Evolutionary conservation across 305 asterid species (phyloP).

Genomic region (Fraxinus nigra): DNA sequence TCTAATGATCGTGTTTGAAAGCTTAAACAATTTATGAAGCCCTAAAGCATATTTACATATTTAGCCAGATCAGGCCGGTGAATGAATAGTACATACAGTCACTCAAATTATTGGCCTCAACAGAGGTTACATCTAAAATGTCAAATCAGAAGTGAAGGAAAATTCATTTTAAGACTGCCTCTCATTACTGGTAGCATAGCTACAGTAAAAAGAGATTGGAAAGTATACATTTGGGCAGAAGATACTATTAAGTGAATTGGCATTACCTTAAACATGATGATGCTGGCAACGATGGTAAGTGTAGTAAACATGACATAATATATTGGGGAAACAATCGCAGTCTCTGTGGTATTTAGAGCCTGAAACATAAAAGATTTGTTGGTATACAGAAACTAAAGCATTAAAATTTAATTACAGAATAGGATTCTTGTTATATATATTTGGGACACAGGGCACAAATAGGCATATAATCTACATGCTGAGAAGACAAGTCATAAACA

Average conservation of each 20-base stretch:
- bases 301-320: conserved; percentile 85
- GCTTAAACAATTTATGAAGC: background rate
- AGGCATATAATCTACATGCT: background rate
- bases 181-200: background rate
- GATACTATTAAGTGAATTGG: conserved; percentile 5
- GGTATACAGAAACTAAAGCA: background rate
- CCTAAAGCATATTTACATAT: background rate
- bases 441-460: background rate
- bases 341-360: conserved; percentile 92
- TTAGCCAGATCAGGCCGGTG: background rate
- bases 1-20: background rate
- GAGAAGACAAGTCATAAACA: background rate
- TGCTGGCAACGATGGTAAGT: conserved; percentile 76
- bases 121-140: no score
- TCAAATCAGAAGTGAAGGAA: no score
- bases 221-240: background rate
- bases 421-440: background rate
- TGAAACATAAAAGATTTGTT: conserved; percentile 31
- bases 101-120: no score
- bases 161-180: no score
- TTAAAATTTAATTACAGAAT: background rate
- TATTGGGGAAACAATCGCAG: conserved; percentile 86
- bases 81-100: background rate
- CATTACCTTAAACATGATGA: conserved; percentile 81
- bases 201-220: background rate